Percentiles rank a stretch among this genome's conserved stretches.
Evolutionary conservation across 2,329 filamentous ascomycete genomes (phyloP).

Genomic region (Alternaria hordeiaustralica): DNA sequence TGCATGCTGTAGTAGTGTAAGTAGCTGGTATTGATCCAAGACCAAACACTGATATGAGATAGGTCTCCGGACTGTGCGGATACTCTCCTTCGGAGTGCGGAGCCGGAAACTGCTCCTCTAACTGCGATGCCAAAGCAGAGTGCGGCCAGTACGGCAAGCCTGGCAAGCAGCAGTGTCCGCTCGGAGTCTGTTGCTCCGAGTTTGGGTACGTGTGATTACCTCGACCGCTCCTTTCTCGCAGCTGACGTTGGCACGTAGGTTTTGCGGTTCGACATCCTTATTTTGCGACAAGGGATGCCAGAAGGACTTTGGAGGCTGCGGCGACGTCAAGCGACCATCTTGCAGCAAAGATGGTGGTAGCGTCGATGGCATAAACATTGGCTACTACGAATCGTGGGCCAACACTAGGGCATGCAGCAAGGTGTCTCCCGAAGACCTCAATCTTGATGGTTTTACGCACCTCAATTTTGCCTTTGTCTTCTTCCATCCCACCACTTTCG

Average conservation of each 20-base stretch:
- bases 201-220: not conserved
- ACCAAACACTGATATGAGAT: not conserved
- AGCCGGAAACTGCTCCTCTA: slow-evolving; percentile 4
- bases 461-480: slow-evolving; percentile 14
- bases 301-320: slow-evolving; percentile 2
- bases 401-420: slow-evolving; percentile 1
- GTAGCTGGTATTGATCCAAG: not conserved
- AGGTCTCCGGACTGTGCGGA: not conserved
- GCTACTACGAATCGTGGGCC: slow-evolving; percentile 5
- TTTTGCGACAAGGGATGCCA: slow-evolving; percentile 1
- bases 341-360: not conserved
- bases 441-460: slow-evolving; percentile 9
- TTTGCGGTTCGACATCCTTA: not conserved
- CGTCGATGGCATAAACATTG: not conserved
- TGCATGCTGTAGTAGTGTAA: slow-evolving; percentile 2
- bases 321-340: not conserved
- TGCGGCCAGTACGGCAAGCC: slow-evolving; percentile 6
- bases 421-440: slow-evolving; percentile 4
- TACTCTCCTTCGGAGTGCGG: slow-evolving; percentile 1
- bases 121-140: slow-evolving; percentile 11
- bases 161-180: slow-evolving; percentile 1
- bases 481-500: slow-evolving; percentile 6
- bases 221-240: too few relatives aligned
- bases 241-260: not conserved
- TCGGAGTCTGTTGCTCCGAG: slow-evolving; percentile 10